phyloP scores from a whole-genome alignment of 371 early-diverging fungal species.

The Zopfochytrium polystomum region DNA sequence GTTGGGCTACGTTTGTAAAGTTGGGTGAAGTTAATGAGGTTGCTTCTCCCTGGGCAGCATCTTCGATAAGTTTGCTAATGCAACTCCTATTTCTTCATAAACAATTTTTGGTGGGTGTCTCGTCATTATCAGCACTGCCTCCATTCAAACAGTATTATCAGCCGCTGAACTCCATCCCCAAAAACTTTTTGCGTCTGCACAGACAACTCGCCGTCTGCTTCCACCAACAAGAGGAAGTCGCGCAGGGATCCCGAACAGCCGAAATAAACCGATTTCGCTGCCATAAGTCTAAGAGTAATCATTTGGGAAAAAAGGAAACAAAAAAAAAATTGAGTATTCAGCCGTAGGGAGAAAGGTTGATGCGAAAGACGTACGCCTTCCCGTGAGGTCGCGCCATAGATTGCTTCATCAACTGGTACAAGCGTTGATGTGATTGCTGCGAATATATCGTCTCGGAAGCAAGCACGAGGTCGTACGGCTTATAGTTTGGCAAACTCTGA shows the following conservation, averaged over 20 bases:
- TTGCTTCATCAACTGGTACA: slow-evolving; percentile 61
- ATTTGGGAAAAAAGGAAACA: not conserved
- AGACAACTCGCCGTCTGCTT: slow-evolving; percentile 56
- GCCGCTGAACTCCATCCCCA: no score
- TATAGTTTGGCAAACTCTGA: no score
- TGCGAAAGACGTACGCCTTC: slow-evolving; percentile 57
- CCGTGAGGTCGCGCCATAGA: slow-evolving; percentile 62
- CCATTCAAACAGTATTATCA: no score
- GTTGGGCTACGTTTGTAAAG: no score
- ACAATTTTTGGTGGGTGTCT: no score
- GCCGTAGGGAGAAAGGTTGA: not conserved
- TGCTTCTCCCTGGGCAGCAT: no score
- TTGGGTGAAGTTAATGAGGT: no score
- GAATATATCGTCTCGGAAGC: slow-evolving; percentile 94
- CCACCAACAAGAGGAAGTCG: slow-evolving; percentile 65
- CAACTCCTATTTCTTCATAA: no score
- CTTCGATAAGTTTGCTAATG: no score
- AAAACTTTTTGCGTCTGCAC: no score
- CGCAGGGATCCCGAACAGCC: slow-evolving; percentile 60
- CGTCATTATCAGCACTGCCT: no score
- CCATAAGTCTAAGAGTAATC: slow-evolving; percentile 62
- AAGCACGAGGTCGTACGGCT: slow-evolving; percentile 78
- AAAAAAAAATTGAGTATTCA: not conserved
- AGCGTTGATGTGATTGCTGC: slow-evolving; percentile 50
- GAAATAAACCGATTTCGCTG: slow-evolving; percentile 92